Percentiles rank a stretch among this genome's conserved stretches.
Evolutionary conservation across 78 protist genomes (phyloP).

Genomic region (Dictyostelium brefeldianum): DNA sequence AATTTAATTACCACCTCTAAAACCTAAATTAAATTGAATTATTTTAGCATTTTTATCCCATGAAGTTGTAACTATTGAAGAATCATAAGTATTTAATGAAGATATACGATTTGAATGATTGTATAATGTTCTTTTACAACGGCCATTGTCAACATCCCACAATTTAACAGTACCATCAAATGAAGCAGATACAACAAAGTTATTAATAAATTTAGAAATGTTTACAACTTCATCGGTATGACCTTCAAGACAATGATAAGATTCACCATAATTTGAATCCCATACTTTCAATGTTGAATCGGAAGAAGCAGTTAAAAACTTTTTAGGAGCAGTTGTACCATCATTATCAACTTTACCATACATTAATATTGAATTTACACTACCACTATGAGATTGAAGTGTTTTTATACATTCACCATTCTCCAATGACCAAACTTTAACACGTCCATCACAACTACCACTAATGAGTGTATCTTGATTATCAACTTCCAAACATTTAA

Average conservation of each 20-base stretch:
- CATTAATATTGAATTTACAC: conserved; percentile 44
- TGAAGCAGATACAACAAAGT: conserved; percentile 69
- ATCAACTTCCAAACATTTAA: conserved; percentile 57
- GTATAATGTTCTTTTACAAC: conserved; percentile 40
- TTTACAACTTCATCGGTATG: conserved; percentile 75
- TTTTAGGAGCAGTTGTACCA: conserved; percentile 34
- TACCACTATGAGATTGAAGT: conserved; percentile 80
- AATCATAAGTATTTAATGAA: conserved; percentile 39
- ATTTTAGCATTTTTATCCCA: conserved; percentile 77
- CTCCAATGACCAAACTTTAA: conserved; percentile 75
- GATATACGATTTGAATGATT: conserved; percentile 64
- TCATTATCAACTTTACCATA: conserved; percentile 35
- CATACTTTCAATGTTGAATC: conserved; percentile 78
- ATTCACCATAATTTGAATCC: conserved; percentile 69
- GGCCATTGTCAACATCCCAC: conserved; percentile 77
- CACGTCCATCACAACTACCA: conserved; percentile 76
- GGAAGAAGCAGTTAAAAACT: conserved; percentile 61
- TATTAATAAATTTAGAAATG: conserved; percentile 50
- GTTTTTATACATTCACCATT: conserved; percentile 71
- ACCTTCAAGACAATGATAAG: conserved; percentile 33
- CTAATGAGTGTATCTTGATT: conserved; percentile 13
- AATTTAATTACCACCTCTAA: conserved; percentile 25
- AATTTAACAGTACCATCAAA: conserved; percentile 76
- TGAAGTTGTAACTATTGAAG: conserved; percentile 31
- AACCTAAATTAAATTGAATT: conserved; percentile 61